These are phyloP conservation scores for Moesziomyces sp. DNA, from an alignment of 1,284 basidiomycete species.

Conservation along the genomic window DNA sequence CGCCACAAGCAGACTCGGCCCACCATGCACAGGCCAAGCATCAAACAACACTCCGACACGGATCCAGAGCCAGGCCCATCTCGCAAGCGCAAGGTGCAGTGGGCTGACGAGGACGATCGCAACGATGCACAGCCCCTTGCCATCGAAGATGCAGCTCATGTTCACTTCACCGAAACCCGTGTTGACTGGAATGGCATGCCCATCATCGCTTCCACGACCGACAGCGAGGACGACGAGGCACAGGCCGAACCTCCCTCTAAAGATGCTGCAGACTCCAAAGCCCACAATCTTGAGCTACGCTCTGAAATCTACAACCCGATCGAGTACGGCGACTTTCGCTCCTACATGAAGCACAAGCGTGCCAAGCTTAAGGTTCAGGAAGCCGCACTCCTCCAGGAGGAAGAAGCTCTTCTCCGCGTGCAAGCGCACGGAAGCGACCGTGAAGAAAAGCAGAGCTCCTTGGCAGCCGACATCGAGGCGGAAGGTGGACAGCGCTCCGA, in stretches of 20 bases:
- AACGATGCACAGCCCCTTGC: not conserved
- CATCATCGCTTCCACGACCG: not conserved
- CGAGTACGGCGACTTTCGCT: conserved; percentile 82
- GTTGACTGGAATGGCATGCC: conserved; percentile 37
- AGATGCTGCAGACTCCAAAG: not conserved
- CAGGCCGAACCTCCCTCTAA: not conserved
- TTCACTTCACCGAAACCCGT: not conserved
- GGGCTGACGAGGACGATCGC: conserved; percentile 37
- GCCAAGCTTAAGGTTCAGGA: conserved; percentile 73
- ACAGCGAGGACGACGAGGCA: not conserved
- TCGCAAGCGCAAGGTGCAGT: conserved; percentile 48
- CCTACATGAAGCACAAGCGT: conserved; percentile 89
- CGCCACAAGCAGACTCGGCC: too few relatives aligned
- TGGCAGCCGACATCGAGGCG: conserved; percentile 22
- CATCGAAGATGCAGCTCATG: not conserved
- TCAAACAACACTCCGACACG: conserved; percentile 11
- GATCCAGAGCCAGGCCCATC: not conserved
- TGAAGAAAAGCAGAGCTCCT: not conserved
- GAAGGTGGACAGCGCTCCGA: conserved; percentile 24
- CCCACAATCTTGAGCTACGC: conserved; percentile 25
- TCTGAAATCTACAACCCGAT: conserved; percentile 76
- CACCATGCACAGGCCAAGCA: conserved; percentile 15
- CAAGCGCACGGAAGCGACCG: not conserved
- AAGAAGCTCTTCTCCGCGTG: conserved; percentile 30
- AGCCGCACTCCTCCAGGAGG: conserved; percentile 45